Evolutionary conservation across 169 alveolate species (phyloP).

Genomic region (Plasmodium adleri): DNA sequence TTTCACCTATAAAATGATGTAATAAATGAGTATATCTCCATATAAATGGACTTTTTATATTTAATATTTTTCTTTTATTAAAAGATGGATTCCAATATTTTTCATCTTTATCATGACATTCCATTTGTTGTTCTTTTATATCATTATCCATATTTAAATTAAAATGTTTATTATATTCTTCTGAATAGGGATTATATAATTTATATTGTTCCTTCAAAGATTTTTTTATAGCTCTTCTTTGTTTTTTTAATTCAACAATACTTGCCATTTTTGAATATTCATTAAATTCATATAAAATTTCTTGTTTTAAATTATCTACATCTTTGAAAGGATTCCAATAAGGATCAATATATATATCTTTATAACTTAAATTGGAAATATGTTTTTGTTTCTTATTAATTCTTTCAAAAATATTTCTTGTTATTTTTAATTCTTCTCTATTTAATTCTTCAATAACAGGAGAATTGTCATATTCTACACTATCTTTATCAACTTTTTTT

Average conservation of each 20-base stretch:
- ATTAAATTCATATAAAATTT: constrained; percentile 85
- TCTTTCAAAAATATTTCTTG: constrained; percentile 80
- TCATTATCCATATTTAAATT: constrained; percentile 22
- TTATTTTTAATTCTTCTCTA: constrained; percentile 79
- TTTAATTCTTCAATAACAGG: constrained; percentile 81
- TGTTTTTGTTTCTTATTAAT: constrained; percentile 71
- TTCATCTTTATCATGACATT: constrained; percentile 79
- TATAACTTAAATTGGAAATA: constrained; percentile 47
- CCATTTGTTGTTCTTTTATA: constrained; percentile 30
- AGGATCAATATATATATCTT: constrained; percentile 84
- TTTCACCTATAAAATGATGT: constrained; percentile 87
- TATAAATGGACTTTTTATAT: constrained; percentile 77
- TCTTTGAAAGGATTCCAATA: constrained; percentile 89
- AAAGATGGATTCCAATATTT: constrained; percentile 88
- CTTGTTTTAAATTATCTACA: constrained; percentile 81
- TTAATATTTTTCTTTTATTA: constrained; percentile 78
- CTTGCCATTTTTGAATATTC: constrained; percentile 83
- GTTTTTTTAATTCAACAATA: constrained; percentile 78
- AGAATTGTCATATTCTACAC: constrained; percentile 78
- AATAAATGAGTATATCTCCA: constrained; percentile 84
- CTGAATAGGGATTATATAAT: constrained; percentile 75
- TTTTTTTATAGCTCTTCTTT: constrained; percentile 76
- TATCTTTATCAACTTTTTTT: constrained; percentile 25
- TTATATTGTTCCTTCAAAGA: constrained; percentile 75
- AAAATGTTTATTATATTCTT: constrained; percentile 24